Conservation (phyloP, 306 rosid species). For the Amphicarpaea edgeworthii region DNA sequence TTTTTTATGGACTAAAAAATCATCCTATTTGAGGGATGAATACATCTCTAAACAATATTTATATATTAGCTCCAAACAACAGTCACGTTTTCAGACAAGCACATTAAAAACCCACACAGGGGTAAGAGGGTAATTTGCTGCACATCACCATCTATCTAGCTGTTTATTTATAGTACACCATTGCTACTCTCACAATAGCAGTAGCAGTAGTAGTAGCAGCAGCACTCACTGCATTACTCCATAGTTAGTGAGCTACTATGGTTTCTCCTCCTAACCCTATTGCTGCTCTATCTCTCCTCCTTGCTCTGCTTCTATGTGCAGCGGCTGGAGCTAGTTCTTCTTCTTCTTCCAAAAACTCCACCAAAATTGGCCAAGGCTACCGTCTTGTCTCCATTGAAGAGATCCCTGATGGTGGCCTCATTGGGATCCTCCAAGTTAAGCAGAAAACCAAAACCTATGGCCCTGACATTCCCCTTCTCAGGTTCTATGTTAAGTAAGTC, state of each 20-base stretch:
- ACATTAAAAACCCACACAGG: background rate
- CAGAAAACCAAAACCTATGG: constrained; percentile 69
- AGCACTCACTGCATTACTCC: constrained; percentile 2
- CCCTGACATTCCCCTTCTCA: constrained; percentile 75
- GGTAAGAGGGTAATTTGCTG: constrained; percentile 31
- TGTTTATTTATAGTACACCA: constrained; percentile 46
- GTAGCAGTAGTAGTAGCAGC: background rate
- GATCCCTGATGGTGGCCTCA: constrained; percentile 69
- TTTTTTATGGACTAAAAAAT: no score
- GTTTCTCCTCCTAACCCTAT: constrained; percentile 1
- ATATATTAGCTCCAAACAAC: background rate
- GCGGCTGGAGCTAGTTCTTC: constrained; percentile 29
- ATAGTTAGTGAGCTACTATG: constrained; percentile 51
- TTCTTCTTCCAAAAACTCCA: constrained; percentile 44
- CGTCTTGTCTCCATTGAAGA: constrained; percentile 77
- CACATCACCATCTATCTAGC: background rate
- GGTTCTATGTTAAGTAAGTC: constrained; percentile 81
- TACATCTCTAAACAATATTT: no score
- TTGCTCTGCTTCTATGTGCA: constrained; percentile 43
- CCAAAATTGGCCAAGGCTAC: constrained; percentile 85
- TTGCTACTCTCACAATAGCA: constrained; percentile 11
- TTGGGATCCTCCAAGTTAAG: constrained; percentile 74
- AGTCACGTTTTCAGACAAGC: background rate
- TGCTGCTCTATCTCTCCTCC: constrained; percentile 39
- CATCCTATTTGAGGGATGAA: no score